Conservation (phyloP, 345 rosid species). For the Raphanus sativus region DNA sequence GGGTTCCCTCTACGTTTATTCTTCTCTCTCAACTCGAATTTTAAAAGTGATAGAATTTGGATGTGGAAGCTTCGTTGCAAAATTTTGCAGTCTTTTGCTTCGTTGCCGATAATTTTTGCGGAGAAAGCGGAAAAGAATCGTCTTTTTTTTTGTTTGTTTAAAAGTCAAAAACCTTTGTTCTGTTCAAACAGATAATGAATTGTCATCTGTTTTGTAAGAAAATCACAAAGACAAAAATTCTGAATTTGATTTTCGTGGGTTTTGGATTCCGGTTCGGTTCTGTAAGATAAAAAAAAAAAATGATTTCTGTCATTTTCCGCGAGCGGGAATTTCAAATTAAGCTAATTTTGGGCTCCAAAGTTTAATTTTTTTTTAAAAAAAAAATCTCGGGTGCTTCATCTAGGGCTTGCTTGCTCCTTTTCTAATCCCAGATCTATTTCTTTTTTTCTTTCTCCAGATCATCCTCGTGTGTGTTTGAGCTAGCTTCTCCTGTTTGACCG, state of each 20-base stretch:
- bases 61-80: neutral
- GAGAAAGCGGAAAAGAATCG: constrained; percentile 14
- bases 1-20: neutral
- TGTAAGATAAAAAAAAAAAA: constrained; percentile 20
- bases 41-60: constrained; percentile 1
- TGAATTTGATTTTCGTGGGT: constrained; percentile 32
- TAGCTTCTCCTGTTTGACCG: constrained; percentile 1
- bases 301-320: constrained; percentile 34
- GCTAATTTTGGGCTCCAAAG: constrained; percentile 36
- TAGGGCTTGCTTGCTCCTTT: constrained; percentile 24
- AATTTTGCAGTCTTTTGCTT: constrained; percentile 7
- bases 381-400: neutral
- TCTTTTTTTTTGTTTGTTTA: no score
- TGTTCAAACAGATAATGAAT: neutral
- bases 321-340: constrained; percentile 29
- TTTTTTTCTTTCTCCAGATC: constrained; percentile 11
- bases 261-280: constrained; percentile 38
- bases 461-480: constrained; percentile 9
- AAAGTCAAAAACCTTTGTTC: neutral
- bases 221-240: neutral
- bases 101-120: constrained; percentile 23
- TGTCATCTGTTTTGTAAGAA: neutral
- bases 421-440: constrained; percentile 31
- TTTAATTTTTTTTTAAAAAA: neutral
- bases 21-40: constrained; percentile 8